A percentile compares a stretch with the other conserved stretches of the same genome.
Evolutionary conservation across 1,139 yeast genomes (phyloP).

Genomic region (Suhomyces bribrorum): DNA sequence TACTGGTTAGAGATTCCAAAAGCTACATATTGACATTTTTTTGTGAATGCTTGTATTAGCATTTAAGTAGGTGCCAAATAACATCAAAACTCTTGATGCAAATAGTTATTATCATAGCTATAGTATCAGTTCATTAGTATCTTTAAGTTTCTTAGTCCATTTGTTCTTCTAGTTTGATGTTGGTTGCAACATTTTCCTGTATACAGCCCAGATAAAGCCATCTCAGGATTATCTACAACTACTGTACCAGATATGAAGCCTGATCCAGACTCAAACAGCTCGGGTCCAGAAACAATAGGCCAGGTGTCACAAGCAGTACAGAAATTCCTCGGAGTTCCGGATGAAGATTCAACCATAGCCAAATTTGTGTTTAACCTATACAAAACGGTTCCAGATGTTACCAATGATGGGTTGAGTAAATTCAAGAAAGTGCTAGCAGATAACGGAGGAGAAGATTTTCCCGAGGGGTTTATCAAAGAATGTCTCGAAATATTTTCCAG

Average conservation of each 20-base stretch:
- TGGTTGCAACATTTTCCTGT: constrained; percentile 1
- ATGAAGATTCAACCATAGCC: constrained; percentile 52
- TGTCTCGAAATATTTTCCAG: constrained; percentile 24
- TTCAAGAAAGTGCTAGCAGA: constrained; percentile 49
- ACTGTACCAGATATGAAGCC: background rate
- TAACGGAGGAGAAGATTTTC: constrained; percentile 67
- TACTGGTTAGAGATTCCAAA: too few species aligned
- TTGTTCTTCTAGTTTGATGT: too few species aligned
- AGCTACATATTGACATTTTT: too few species aligned
- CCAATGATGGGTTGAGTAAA: constrained; percentile 21
- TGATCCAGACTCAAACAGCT: background rate
- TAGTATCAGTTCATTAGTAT: too few species aligned
- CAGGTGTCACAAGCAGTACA: constrained; percentile 5
- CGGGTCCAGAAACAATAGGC: background rate
- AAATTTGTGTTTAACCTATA: constrained; percentile 58
- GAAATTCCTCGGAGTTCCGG: constrained; percentile 15
- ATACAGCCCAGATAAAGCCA: background rate
- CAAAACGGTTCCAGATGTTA: constrained; percentile 13
- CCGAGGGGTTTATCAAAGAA: constrained; percentile 42
- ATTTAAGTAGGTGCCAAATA: too few species aligned
- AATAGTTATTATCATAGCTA: too few species aligned
- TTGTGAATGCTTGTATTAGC: too few species aligned
- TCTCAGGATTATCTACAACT: background rate
- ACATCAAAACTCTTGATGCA: too few species aligned
- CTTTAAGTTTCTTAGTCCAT: too few species aligned